Percentiles rank a stretch among this genome's conserved stretches.
Conservation (phyloP, 192 early-diverging fungal genomes). For the Jimgerdemannia flammicorona region DNA sequence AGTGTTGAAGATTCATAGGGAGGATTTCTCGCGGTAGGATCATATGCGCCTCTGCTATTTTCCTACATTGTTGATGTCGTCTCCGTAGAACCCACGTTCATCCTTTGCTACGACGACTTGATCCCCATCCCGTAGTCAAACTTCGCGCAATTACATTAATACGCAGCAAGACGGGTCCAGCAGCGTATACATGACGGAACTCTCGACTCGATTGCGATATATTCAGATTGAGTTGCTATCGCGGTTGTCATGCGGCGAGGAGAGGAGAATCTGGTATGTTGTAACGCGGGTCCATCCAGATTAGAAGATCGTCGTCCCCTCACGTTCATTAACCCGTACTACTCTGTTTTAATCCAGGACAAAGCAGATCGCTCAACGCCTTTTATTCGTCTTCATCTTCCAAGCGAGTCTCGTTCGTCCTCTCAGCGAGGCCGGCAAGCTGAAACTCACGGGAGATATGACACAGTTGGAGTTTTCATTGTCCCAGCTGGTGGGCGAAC, state of each 20-base stretch:
- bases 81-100: too few species aligned
- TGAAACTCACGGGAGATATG: slow-evolving; percentile 66
- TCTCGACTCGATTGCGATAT: slow-evolving; percentile 55
- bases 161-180: slow-evolving; percentile 34
- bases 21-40: slow-evolving; percentile 51
- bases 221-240: slow-evolving; percentile 50
- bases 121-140: slow-evolving; percentile 1
- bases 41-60: not conserved
- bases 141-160: not conserved
- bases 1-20: slow-evolving; percentile 60
- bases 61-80: too few species aligned
- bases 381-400: slow-evolving; percentile 58
- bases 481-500: slow-evolving; percentile 55
- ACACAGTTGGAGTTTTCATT: slow-evolving; percentile 69
- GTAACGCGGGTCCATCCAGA: too few species aligned
- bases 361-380: slow-evolving; percentile 26
- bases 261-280: slow-evolving; percentile 53
- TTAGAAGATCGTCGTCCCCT: not conserved
- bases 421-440: slow-evolving; percentile 56
- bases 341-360: slow-evolving; percentile 14
- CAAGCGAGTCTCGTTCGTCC: slow-evolving; percentile 62
- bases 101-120: slow-evolving; percentile 6
- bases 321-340: slow-evolving; percentile 2
- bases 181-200: slow-evolving; percentile 57
- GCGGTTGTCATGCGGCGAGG: slow-evolving; percentile 56